Evolutionary conservation across 352 stramenopile species (phyloP), one percentile per base, ranked within the genome.

Genomic region (Pythium aristosporum): DNA sequence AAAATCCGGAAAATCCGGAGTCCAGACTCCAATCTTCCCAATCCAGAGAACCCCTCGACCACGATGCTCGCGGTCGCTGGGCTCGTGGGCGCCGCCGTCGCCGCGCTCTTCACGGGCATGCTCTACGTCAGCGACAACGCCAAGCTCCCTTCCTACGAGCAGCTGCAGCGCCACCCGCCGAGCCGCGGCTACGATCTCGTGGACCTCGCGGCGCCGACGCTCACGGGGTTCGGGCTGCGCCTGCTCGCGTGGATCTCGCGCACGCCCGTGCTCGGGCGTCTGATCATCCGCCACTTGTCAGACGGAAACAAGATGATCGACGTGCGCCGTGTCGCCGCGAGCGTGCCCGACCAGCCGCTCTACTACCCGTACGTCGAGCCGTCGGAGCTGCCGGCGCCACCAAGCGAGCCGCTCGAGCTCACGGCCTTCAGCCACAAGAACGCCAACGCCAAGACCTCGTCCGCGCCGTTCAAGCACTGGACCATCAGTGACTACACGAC

Each of bases 311-410:
- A 86, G 13, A 82, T 90, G 63, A 25, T 87, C 46, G 68, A 80
- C 48, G 75, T 89, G 32, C 80, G 80, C 10, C 56, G 64, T 21
- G 67, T 88, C 30, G 85, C 85, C 9, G 77, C 85, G 3, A 79
- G 69, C n/a, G 72, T 93, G 21, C 68, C 77, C 7, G 71, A 96
- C 51, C 58, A 85, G 56, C 91, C 91, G 10, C 55, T 96, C 36
- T 96, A 95, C 65, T 94, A 94, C 66, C 88, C 89, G 37, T 88
- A 82, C 49, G 51, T 89, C 48, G 69, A 81, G 13, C 77, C 80
- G 21, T 21, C 13, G 16, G 39, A 50, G 16, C 43, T 21, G 5
- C 32, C 47, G 34, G 3, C 63, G 12, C 37, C 71, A 15, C 28
- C 52, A 8, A 46, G 56, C 7, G 44, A 64, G 21, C 65, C 68